Percentiles rank a stretch among this genome's conserved stretches.
phyloP scores from a whole-genome alignment of 306 rosid species.

The Rosa multiflora region DNA sequence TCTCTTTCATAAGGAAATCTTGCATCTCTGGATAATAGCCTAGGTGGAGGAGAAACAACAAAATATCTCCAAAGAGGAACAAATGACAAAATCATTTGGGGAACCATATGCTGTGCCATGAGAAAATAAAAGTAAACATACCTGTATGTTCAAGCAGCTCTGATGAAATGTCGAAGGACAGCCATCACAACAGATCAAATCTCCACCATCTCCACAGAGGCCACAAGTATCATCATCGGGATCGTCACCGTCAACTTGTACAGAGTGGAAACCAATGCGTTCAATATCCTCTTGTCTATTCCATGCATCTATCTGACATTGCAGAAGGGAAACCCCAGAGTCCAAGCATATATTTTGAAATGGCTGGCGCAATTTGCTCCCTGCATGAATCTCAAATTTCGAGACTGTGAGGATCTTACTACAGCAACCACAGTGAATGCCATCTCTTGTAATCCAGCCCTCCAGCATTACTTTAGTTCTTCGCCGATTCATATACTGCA shows the following conservation, averaged over 20 bases:
- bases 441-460: conserved; percentile 96
- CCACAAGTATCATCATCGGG: conserved; percentile 98
- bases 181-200: conserved; percentile 92
- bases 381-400: conserved; percentile 96
- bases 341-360: conserved; percentile 89
- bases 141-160: conserved; percentile 79
- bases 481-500: conserved; percentile 78
- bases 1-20: conserved; percentile 7
- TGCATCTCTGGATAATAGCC: background rate
- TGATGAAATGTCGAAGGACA: conserved; percentile 97
- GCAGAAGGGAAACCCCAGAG: conserved; percentile 88
- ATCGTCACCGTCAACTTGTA: conserved; percentile 76
- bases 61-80: background rate
- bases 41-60: background rate
- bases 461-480: conserved; percentile 74
- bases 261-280: conserved; percentile 62
- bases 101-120: conserved; percentile 5
- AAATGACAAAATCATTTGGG: background rate
- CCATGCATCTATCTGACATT: conserved; percentile 93
- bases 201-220: conserved; percentile 95
- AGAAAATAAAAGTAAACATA: conserved; percentile 25
- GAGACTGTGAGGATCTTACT: conserved; percentile 91
- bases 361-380: conserved; percentile 87
- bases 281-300: conserved; percentile 62
- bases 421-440: conserved; percentile 94